phyloP scores from a whole-genome alignment of 2,329 filamentous ascomycete species.

The Fusarium chlamydosporum region DNA sequence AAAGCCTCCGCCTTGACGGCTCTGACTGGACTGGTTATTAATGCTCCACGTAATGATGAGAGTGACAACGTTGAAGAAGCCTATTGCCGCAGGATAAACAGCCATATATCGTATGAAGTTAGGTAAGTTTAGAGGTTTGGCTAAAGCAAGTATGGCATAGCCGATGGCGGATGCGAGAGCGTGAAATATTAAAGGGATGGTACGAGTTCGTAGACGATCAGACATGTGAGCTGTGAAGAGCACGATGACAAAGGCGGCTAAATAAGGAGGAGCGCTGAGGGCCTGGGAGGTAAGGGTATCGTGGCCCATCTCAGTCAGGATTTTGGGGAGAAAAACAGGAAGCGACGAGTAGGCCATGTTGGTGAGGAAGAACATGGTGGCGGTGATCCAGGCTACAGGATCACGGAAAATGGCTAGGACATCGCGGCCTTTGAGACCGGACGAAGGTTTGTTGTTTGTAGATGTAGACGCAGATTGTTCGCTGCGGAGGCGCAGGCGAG shows the following conservation, averaged over 20 bases:
- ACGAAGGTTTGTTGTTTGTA: slow-evolving; percentile 37
- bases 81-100: slow-evolving; percentile 82
- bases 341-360: slow-evolving; percentile 92
- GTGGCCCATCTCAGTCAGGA: slow-evolving; percentile 83
- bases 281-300: slow-evolving; percentile 77
- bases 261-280: slow-evolving; percentile 84
- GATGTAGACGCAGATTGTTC: slow-evolving; percentile 56
- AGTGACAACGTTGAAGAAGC: slow-evolving; percentile 88
- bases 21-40: slow-evolving; percentile 82
- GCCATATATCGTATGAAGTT: slow-evolving; percentile 75
- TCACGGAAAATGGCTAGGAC: slow-evolving; percentile 63
- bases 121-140: slow-evolving; percentile 61
- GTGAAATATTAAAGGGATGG: slow-evolving; percentile 76
- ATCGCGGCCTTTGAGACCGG: slow-evolving; percentile 68
- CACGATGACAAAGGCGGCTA: slow-evolving; percentile 79
- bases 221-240: slow-evolving; percentile 80
- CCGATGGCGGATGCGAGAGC: slow-evolving; percentile 75
- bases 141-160: slow-evolving; percentile 72
- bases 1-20: slow-evolving; percentile 80
- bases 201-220: slow-evolving; percentile 74
- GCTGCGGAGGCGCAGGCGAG: slow-evolving; percentile 74
- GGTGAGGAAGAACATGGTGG: slow-evolving; percentile 86
- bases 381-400: slow-evolving; percentile 73
- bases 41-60: slow-evolving; percentile 90
- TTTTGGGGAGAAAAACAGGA: slow-evolving; percentile 88